Conservation (phyloP, 2,329 filamentous ascomycete species). For the Penicillium digitatum region DNA sequence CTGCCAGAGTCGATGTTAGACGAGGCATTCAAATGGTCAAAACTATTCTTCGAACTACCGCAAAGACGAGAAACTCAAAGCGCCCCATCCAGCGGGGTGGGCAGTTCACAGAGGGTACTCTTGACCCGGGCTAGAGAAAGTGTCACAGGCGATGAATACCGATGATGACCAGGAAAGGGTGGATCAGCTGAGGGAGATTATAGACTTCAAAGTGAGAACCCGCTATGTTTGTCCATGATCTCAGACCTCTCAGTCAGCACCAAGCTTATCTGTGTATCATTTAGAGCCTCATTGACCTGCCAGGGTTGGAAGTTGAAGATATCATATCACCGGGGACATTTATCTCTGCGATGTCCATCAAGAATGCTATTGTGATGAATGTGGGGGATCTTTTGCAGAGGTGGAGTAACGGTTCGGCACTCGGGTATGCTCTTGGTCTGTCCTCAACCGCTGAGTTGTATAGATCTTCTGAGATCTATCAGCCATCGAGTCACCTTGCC, state of each 20-base stretch:
- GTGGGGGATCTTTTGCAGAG: slow-evolving; percentile 50
- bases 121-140: slow-evolving; percentile 53
- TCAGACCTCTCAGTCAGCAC: background rate
- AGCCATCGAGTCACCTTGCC: slow-evolving; percentile 52
- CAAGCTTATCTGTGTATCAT: background rate
- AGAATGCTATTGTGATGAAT: slow-evolving; percentile 48
- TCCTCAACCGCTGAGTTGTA: slow-evolving; percentile 4
- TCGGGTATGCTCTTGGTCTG: background rate
- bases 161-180: slow-evolving; percentile 42
- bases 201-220: slow-evolving; percentile 50
- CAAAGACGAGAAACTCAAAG: slow-evolving; percentile 47
- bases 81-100: slow-evolving; percentile 49
- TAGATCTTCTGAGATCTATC: slow-evolving; percentile 51
- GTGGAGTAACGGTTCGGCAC: slow-evolving; percentile 47
- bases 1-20: slow-evolving; percentile 38
- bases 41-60: slow-evolving; percentile 45
- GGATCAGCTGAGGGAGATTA: slow-evolving; percentile 44
- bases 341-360: slow-evolving; percentile 39
- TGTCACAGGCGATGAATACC: slow-evolving; percentile 46
- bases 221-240: slow-evolving; percentile 2
- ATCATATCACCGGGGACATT: slow-evolving; percentile 39
- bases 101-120: slow-evolving; percentile 55
- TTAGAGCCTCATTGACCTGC: background rate
- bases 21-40: slow-evolving; percentile 45
- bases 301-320: slow-evolving; percentile 50